These are phyloP conservation scores for Discostella stelligeroides DNA, from an alignment of 108 stramenopile genomes.

Conservation along the genomic window DNA sequence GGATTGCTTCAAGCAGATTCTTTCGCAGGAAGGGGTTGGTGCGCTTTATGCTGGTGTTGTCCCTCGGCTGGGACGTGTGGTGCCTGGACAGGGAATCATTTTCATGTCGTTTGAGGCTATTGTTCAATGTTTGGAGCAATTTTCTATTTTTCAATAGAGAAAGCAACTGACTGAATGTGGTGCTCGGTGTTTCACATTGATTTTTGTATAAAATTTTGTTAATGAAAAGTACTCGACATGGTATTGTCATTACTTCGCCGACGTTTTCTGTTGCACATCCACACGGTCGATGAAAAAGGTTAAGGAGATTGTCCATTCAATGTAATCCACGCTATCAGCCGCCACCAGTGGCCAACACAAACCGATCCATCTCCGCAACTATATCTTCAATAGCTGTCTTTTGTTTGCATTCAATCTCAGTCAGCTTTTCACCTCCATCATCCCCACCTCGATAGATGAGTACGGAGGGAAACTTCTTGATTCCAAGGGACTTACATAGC, in stretches of 20 bases:
- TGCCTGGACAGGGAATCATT: constrained; percentile 98
- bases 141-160: constrained; percentile 66
- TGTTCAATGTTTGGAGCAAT: constrained; percentile 66
- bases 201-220: too few relatives aligned
- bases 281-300: too few relatives aligned
- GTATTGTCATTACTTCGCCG: too few relatives aligned
- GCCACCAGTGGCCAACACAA: not conserved
- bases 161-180: too few relatives aligned
- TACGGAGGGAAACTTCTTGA: constrained; percentile 63
- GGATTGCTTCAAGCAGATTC: constrained; percentile 94
- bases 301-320: too few relatives aligned
- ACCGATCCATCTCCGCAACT: constrained; percentile 24
- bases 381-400: constrained; percentile 42
- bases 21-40: constrained; percentile 81
- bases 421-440: constrained; percentile 11
- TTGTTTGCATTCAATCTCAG: constrained; percentile 39
- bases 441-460: constrained; percentile 50
- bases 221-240: too few relatives aligned
- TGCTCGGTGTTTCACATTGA: too few relatives aligned
- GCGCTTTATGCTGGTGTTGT: constrained; percentile 95
- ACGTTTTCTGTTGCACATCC: too few relatives aligned
- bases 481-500: constrained; percentile 54
- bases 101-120: constrained; percentile 97
- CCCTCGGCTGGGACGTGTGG: constrained; percentile 92
- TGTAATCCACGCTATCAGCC: too few relatives aligned